A percentile compares a stretch with the other conserved stretches of the same genome.
phyloP scores from a whole-genome alignment of 805 yeast species.

The Schwanniomyces polymorphus region DNA sequence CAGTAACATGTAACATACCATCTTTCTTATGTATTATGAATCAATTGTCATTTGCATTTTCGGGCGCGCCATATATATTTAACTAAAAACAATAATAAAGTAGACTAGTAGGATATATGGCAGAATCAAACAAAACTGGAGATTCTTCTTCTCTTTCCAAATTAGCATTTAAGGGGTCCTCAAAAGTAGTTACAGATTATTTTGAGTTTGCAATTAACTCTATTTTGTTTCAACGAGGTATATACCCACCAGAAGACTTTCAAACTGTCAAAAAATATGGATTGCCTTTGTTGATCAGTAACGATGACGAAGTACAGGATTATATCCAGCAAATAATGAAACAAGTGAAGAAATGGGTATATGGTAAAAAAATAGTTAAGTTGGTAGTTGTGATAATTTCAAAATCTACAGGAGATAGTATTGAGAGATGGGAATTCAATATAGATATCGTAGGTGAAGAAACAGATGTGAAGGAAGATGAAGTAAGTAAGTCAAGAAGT shows the following conservation, averaged over 20 bases:
- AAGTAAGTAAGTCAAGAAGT: slow-evolving; percentile 17
- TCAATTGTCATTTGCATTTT: neutral
- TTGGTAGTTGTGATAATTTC: slow-evolving; percentile 73
- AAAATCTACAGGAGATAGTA: slow-evolving; percentile 62
- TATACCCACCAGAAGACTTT: slow-evolving; percentile 87
- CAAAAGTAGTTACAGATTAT: slow-evolving; percentile 77
- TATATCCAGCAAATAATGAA: slow-evolving; percentile 67
- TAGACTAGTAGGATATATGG: neutral
- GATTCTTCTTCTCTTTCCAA: slow-evolving; percentile 23
- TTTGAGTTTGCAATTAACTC: slow-evolving; percentile 80
- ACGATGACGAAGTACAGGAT: slow-evolving; percentile 71
- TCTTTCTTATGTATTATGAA: neutral
- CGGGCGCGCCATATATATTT: neutral
- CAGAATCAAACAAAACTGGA: neutral
- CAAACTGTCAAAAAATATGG: slow-evolving; percentile 77
- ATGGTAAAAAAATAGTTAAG: slow-evolving; percentile 63
- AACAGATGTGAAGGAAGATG: slow-evolving; percentile 10
- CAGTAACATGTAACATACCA: slow-evolving; percentile 1
- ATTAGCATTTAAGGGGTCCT: slow-evolving; percentile 72
- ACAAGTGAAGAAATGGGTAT: slow-evolving; percentile 73
- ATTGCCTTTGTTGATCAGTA: slow-evolving; percentile 65
- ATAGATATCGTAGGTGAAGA: slow-evolving; percentile 40
- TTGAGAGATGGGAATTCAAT: slow-evolving; percentile 87
- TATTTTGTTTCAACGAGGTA: slow-evolving; percentile 84
- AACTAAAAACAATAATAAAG: neutral